These are phyloP conservation scores for Takashimella tepidaria DNA, from an alignment of 1,284 basidiomycete species.

Conservation along the genomic window DNA sequence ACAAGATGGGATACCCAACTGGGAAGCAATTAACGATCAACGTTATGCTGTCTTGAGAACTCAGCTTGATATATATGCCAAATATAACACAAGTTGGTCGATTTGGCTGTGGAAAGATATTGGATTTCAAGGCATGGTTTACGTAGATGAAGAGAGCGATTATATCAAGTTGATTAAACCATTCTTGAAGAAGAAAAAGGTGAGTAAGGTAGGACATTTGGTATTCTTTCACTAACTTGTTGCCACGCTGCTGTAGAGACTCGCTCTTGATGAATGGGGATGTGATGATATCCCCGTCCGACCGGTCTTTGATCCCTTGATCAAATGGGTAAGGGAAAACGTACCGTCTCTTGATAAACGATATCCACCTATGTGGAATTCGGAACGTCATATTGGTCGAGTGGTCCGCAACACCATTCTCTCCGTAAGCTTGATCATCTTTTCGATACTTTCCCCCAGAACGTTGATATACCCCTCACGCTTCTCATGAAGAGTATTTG, in stretches of 20 bases:
- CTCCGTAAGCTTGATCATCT: constrained; percentile 40
- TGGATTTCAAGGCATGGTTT: constrained; percentile 73
- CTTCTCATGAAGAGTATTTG: too few species aligned
- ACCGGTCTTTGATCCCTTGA: constrained; percentile 57
- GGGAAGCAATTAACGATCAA: constrained; percentile 61
- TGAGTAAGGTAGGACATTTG: neutral
- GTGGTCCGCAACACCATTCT: constrained; percentile 60
- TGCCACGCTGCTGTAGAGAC: constrained; percentile 49
- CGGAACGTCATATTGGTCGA: constrained; percentile 48
- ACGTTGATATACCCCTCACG: neutral
- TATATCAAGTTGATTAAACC: constrained; percentile 61
- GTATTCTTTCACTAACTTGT: neutral
- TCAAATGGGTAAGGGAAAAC: constrained; percentile 52
- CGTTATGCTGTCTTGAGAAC: constrained; percentile 64
- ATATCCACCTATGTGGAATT: constrained; percentile 42
- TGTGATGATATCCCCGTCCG: constrained; percentile 48
- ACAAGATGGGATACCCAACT: constrained; percentile 33
- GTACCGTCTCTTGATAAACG: constrained; percentile 36
- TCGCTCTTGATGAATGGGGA: constrained; percentile 66
- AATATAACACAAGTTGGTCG: constrained; percentile 62
- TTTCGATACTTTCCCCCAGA: neutral
- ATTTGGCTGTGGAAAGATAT: constrained; percentile 83
- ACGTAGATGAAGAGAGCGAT: constrained; percentile 61
- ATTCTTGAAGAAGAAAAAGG: constrained; percentile 59
- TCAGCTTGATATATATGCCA: constrained; percentile 67